Percentiles rank a stretch among this genome's conserved stretches.
These are phyloP conservation scores for Biscogniauxia mediterranea DNA, from an alignment of 2,329 filamentous ascomycete genomes.

Conservation along the genomic window DNA sequence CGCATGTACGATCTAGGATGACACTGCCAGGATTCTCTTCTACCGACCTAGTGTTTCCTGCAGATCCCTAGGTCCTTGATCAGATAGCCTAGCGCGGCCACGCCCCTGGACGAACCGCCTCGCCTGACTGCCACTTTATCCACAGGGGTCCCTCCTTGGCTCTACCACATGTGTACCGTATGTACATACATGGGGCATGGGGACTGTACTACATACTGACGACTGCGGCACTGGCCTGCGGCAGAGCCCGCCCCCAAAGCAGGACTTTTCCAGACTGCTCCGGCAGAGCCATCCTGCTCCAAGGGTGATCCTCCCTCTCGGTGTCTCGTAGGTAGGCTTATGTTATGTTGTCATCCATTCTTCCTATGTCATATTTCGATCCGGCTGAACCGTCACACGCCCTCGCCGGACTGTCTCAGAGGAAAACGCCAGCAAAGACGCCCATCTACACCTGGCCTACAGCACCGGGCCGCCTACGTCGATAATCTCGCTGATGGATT, in stretches of 20 bases:
- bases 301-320: constrained; percentile 12
- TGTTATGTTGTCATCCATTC: not conserved
- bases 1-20: not conserved
- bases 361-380: not conserved
- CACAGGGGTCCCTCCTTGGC: constrained; percentile 14
- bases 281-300: constrained; percentile 12
- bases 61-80: not conserved
- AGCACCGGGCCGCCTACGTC: not conserved
- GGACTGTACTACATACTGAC: constrained; percentile 12
- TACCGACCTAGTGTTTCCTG: not conserved
- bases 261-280: not conserved
- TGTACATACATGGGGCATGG: constrained; percentile 15
- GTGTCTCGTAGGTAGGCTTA: constrained; percentile 6
- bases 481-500: constrained; percentile 23
- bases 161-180: constrained; percentile 11
- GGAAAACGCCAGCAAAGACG: constrained; percentile 8
- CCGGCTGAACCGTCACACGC: not conserved
- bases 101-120: constrained; percentile 3
- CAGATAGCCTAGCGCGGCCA: constrained; percentile 14
- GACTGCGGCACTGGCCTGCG: constrained; percentile 12
- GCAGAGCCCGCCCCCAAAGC: constrained; percentile 20
- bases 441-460: constrained; percentile 3
- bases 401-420: not conserved
- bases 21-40: not conserved
- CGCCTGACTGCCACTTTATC: constrained; percentile 25